phyloP scores from a whole-genome alignment of 805 yeast genomes.

The Groenewaldozyma tartarivorans region DNA sequence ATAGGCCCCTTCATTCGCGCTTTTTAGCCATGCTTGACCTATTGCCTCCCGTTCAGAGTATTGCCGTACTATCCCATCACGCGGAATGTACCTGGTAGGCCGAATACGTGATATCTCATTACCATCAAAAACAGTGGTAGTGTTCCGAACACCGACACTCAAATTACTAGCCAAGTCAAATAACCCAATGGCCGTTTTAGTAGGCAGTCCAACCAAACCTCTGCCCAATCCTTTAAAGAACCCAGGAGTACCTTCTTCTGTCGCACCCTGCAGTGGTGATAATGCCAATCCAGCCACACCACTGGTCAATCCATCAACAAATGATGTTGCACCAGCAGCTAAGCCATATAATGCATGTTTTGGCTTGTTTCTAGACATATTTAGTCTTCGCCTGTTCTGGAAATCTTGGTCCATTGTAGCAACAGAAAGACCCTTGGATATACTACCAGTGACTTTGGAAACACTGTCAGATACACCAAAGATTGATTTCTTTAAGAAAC shows the following conservation, averaged over 20 bases:
- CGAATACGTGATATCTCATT: constrained; percentile 72
- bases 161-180: constrained; percentile 88
- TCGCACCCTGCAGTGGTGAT: constrained; percentile 86
- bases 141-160: constrained; percentile 86
- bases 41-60: constrained; percentile 77
- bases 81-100: constrained; percentile 66
- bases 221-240: constrained; percentile 90
- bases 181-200: constrained; percentile 92
- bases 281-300: constrained; percentile 86
- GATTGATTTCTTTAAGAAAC: constrained; percentile 88
- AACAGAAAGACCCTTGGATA: constrained; percentile 87
- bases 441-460: constrained; percentile 84
- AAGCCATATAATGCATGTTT: constrained; percentile 79
- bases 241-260: constrained; percentile 82
- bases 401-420: constrained; percentile 81
- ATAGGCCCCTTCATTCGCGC: constrained; percentile 70
- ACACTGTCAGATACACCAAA: constrained; percentile 92
- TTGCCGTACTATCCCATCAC: constrained; percentile 64
- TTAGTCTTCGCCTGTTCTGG: constrained; percentile 67
- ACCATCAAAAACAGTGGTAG: constrained; percentile 81
- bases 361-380: constrained; percentile 68
- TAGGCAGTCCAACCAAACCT: constrained; percentile 92
- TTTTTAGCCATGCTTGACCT: constrained; percentile 88
- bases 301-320: constrained; percentile 76
- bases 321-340: constrained; percentile 77